Evolutionary conservation across 495 filamentous ascomycete genomes (phyloP), one percentile per base, ranked within the genome.

Genomic region (Talaromyces nanjingensis): DNA sequence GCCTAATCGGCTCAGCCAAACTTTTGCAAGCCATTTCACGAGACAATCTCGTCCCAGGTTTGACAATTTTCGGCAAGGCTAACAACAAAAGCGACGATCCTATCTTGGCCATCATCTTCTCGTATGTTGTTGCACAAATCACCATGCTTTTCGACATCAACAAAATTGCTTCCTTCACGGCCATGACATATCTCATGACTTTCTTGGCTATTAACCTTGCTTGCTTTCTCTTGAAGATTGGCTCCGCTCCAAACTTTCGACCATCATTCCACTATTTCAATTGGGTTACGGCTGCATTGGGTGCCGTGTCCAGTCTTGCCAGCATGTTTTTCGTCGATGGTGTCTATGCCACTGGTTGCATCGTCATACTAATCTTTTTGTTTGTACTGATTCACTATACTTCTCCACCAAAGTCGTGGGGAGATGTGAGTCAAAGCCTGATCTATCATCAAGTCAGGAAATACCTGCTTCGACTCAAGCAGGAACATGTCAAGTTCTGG

Each of bases 401-500:
- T 14, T 89, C 88, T 45, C 90, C 91, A 5, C 91, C 91, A 0
- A 96, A 94, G 69, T 83, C 88, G 8, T 96, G 91, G 91, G 91
- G 91, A 1, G 91, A 96, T 74, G 91, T 96, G 39, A 91, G 89
- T 34, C 91, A 96, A 68, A 91, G 87, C 70, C 75, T 96, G 61
- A 96, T 96, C 57, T 96, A 94, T 68, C 91, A 96, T 67, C 91
- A 96, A 75, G 91, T 96, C 6, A 84, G 91, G 59, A 96, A 96
- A 69, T 96, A 96, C 66, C 74, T 96, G 18, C 77, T 96, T 54
- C 84, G 91, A 25, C 79, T 96, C 9, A 87, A 86, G 45, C 90
- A 91, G 64, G 91, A 96, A 64, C 91, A 96, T 68, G 91, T 96
- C 72, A 96, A 96, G 68, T 94, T 93, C 71, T 96, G 91, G 91